Base-by-base conservation (phyloP, 805 yeast genomes). In the Wickerhamiella bombiphila region DNA sequence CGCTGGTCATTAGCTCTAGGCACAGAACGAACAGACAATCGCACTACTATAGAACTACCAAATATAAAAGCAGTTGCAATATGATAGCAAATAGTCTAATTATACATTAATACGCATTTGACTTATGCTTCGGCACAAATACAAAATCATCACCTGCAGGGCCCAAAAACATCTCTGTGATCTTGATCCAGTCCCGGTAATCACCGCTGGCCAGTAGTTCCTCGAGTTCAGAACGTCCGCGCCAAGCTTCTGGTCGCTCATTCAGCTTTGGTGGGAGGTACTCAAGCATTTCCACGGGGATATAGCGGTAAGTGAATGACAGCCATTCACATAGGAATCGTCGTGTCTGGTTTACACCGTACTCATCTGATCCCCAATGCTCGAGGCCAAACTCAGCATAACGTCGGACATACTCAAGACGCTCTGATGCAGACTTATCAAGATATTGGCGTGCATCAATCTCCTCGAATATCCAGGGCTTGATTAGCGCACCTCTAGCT, bases 391-490 rank as follows among this genome's bases (percentile, higher is more conserved):
- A 80, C 38, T 75, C 61, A 3, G 93, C 74, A 55, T 75, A 91
- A 36, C 67, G 69, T 45, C 66, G 64, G 50, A 88, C 58, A 31
- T 78, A 71, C 26, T 76, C 93, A 40, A 91, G 69, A 57, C 99
- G 72, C 60, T 91, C 96, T 16, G 77, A 65, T n/a, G 94, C 76
- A 2, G 82, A 66, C 61, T 88, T 91, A 58, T 91, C 99, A 44
- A 91, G 60, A 56, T 83, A 76, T 58, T 91, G 97, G 50, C 76
- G 74, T 5, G 88, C 66, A 41, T 88, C 93, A 40, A 91, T 72
- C 60, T 91, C 99, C 62, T 91, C 96, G 50, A 88, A 91, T 36
- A 91, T 81, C 99, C 99, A 91, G 25, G 99, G 99, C 60, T 91
- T 91, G 56, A 91, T 86, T 46, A 91, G 69, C 2, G 97, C 97